phyloP scores from a whole-genome alignment of 148 eudicot species.

The Amaranthus hypochondriacus region DNA sequence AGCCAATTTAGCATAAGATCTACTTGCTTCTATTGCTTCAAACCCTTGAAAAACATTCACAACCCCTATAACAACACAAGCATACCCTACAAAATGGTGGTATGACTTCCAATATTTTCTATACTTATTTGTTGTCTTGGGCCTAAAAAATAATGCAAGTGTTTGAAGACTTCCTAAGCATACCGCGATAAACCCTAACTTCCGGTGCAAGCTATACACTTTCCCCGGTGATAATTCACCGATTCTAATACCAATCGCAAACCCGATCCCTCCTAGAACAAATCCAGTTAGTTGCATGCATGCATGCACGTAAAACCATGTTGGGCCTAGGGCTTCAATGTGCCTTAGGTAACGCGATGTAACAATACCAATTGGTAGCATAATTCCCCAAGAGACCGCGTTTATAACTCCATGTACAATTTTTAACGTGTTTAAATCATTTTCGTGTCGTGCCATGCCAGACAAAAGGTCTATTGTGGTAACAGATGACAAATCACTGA shows the following conservation, averaged over 20 bases:
- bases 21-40: conserved; percentile 65
- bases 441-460: conserved; percentile 31
- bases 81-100: conserved; percentile 96
- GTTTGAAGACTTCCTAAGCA: conserved; percentile 74
- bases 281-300: conserved; percentile 61
- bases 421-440: conserved; percentile 42
- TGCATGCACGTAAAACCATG: conserved; percentile 92
- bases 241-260: conserved; percentile 65
- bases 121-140: conserved; percentile 72
- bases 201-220: conserved; percentile 71
- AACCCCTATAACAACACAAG: conserved; percentile 74
- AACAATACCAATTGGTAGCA: conserved; percentile 66
- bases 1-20: conserved; percentile 60
- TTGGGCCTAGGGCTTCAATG: conserved; percentile 55
- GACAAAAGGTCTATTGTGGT: conserved; percentile 71
- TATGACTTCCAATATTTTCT: conserved; percentile 96
- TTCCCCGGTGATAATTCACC: conserved; percentile 73
- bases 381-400: conserved; percentile 76
- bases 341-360: conserved; percentile 78
- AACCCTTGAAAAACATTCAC: conserved; percentile 92
- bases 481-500: conserved; percentile 61
- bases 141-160: conserved; percentile 75
- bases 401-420: conserved; percentile 61
- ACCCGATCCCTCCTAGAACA: conserved; percentile 65
- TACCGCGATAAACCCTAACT: conserved; percentile 60